phyloP scores from a whole-genome alignment of 768 basidiomycete species.

The Boletus reticuloceps region DNA sequence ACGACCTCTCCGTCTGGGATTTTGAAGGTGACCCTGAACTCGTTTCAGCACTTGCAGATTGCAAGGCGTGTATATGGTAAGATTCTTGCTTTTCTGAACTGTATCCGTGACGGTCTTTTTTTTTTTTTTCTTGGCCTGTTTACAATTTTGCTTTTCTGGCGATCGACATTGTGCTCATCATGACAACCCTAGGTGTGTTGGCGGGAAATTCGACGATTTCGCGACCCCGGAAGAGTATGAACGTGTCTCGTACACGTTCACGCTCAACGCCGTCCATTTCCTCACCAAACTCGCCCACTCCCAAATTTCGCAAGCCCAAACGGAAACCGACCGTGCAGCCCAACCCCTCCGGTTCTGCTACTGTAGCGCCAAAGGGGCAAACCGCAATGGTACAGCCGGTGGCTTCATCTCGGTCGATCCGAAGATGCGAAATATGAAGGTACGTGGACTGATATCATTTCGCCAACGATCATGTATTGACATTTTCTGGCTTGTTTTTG shows the following conservation, averaged over 20 bases:
- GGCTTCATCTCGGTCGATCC: slow-evolving; percentile 18
- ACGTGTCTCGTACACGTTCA: slow-evolving; percentile 24
- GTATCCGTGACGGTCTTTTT: neutral
- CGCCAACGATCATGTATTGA: neutral
- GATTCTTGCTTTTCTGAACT: neutral
- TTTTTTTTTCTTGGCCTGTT: too few relatives aligned
- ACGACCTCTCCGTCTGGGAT: slow-evolving; percentile 26
- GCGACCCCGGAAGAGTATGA: slow-evolving; percentile 23
- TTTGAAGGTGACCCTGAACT: slow-evolving; percentile 23
- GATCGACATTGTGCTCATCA: neutral
- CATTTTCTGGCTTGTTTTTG: neutral
- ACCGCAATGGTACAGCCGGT: slow-evolving; percentile 13
- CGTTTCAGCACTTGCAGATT: slow-evolving; percentile 21
- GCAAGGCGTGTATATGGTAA: slow-evolving; percentile 27
- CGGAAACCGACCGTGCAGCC: neutral
- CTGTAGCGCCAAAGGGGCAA: slow-evolving; percentile 25
- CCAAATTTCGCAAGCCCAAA: neutral
- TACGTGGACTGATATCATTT: neutral
- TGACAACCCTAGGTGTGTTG: slow-evolving; percentile 18
- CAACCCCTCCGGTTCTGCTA: slow-evolving; percentile 27
- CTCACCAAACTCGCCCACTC: slow-evolving; percentile 17
- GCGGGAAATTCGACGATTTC: slow-evolving; percentile 23
- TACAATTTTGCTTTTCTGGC: too few relatives aligned
- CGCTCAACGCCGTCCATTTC: slow-evolving; percentile 24
- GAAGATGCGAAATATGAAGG: slow-evolving; percentile 25